Evolutionary conservation across 257 asterid species (phyloP).

Genomic region (Solanum paucissectum): DNA sequence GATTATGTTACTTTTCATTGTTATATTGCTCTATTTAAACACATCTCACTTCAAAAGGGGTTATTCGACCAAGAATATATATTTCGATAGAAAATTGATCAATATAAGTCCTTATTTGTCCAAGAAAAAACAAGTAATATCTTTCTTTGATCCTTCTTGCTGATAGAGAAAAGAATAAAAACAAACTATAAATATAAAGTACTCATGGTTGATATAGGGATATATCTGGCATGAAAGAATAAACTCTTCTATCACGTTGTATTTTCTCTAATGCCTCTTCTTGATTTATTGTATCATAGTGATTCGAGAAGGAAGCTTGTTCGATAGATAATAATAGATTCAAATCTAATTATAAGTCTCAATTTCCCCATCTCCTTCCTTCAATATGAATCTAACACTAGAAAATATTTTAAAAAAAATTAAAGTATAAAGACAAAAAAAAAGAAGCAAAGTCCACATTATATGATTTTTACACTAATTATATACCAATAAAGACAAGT

Average conservation of each 20-base stretch:
- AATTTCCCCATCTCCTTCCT: not conserved
- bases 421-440: not conserved
- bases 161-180: not conserved
- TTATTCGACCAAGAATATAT: not conserved
- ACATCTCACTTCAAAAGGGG: not conserved
- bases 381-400: not conserved
- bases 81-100: not conserved
- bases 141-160: not conserved
- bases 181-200: not conserved
- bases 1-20: not conserved
- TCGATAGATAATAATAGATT: not conserved
- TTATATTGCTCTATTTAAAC: not conserved
- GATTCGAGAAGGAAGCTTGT: not conserved
- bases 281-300: not conserved
- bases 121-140: not conserved
- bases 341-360: not conserved
- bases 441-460: not conserved
- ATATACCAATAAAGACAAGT: not conserved
- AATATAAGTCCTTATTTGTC: not conserved
- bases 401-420: not conserved
- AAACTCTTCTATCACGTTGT: not conserved
- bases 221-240: not conserved
- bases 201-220: not conserved
- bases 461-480: not conserved
- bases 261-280: not conserved